phyloP scores from a whole-genome alignment of 805 yeast genomes.

The Pichia pseudocactophila region DNA sequence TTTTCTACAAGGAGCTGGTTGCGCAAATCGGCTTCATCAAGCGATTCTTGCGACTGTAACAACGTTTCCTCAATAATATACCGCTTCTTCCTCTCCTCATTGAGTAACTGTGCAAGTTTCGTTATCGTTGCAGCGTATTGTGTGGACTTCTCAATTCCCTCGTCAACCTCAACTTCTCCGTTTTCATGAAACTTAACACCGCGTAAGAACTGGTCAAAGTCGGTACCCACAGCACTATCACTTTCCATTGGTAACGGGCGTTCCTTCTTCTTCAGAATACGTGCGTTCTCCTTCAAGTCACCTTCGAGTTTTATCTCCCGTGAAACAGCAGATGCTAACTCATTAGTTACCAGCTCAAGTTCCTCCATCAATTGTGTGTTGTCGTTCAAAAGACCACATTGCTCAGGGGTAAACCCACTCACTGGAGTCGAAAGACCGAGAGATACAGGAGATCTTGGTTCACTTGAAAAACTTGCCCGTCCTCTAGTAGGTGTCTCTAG shows the following conservation, averaged over 20 bases:
- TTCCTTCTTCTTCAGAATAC: neutral
- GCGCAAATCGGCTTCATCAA: conserved; percentile 45
- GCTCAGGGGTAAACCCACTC: conserved; percentile 42
- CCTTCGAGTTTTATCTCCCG: conserved; percentile 56
- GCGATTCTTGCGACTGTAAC: conserved; percentile 38
- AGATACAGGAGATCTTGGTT: conserved; percentile 10
- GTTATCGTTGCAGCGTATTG: conserved; percentile 37
- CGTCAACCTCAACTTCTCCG: conserved; percentile 5
- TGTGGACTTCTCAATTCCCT: conserved; percentile 12
- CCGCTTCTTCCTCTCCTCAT: conserved; percentile 56
- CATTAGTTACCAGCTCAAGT: conserved; percentile 59
- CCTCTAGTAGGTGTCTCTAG: neutral
- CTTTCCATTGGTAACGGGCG: neutral
- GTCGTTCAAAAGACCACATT: conserved; percentile 51
- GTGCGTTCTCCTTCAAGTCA: conserved; percentile 3
- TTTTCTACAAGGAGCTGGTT: conserved; percentile 39
- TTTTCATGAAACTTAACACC: conserved; percentile 17
- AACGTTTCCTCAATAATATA: conserved; percentile 67
- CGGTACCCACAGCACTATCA: conserved; percentile 1
- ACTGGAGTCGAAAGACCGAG: conserved; percentile 3
- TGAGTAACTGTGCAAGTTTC: conserved; percentile 46
- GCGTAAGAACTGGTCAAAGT: neutral
- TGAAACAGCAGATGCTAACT: conserved; percentile 61
- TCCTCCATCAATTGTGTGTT: conserved; percentile 53
- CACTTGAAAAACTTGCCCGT: neutral